A percentile compares a stretch with the other conserved stretches of the same genome.
phyloP scores from a whole-genome alignment of 2,329 filamentous ascomycete species.

The Boeremia exigua region DNA sequence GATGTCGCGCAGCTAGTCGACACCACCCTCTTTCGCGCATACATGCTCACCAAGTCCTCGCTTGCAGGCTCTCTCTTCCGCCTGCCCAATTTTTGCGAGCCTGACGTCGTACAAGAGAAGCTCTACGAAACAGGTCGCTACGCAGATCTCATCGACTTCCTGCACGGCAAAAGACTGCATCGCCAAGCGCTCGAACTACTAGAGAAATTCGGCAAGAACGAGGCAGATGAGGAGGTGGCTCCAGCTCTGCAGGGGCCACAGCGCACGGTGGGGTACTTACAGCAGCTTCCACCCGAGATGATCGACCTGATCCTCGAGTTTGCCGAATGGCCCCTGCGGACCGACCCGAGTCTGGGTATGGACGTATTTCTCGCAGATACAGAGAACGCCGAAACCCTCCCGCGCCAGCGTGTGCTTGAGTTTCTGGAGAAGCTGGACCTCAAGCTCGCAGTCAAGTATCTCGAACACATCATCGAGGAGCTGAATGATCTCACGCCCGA shows the following conservation, averaged over 20 bases:
- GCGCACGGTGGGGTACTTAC: constrained; percentile 87
- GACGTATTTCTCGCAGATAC: constrained; percentile 93
- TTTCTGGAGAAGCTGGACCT: constrained; percentile 75
- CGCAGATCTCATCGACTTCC: constrained; percentile 95
- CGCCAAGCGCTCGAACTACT: constrained; percentile 83
- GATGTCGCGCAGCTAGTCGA: constrained; percentile 85
- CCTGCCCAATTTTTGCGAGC: constrained; percentile 96
- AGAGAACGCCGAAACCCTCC: constrained; percentile 90
- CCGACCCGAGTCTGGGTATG: constrained; percentile 79
- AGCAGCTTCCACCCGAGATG: constrained; percentile 83
- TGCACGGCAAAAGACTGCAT: constrained; percentile 94
- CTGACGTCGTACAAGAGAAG: constrained; percentile 91
- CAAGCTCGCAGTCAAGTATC: constrained; percentile 77
- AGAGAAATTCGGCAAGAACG: constrained; percentile 73
- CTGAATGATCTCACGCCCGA: constrained; percentile 83
- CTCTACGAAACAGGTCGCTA: constrained; percentile 87
- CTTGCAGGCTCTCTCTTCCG: constrained; percentile 90
- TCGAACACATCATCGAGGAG: constrained; percentile 90
- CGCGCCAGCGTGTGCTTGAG: constrained; percentile 74
- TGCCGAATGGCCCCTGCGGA: constrained; percentile 82
- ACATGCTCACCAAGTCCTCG: constrained; percentile 89
- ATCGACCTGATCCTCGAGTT: constrained; percentile 93
- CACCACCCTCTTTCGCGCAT: constrained; percentile 90
- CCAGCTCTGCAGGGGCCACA: constrained; percentile 76
- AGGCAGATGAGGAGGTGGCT: constrained; percentile 54